Conservation (phyloP, 2,329 filamentous ascomycete species). For the Pseudogymnoascus pannorum region DNA sequence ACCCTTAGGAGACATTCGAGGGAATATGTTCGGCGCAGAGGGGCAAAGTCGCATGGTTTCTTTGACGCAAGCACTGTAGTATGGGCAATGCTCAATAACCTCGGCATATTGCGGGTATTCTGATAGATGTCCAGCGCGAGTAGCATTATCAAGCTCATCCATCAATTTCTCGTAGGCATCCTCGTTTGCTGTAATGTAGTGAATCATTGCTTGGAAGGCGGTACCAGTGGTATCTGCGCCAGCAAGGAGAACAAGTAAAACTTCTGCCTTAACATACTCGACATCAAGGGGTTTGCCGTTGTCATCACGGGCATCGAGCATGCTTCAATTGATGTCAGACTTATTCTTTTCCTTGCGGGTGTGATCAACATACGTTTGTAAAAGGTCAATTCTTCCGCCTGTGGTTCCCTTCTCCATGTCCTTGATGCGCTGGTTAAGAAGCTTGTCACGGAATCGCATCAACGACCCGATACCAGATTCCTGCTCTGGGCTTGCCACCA, state of each 20-base stretch:
- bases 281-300: conserved; percentile 20
- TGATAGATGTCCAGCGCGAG: conserved; percentile 27
- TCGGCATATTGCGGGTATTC: conserved; percentile 37
- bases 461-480: conserved; percentile 46
- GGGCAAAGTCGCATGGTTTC: conserved; percentile 45
- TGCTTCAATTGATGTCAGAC: conserved; percentile 15
- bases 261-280: conserved; percentile 21
- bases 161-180: conserved; percentile 40
- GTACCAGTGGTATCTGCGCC: conserved; percentile 47
- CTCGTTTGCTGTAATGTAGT: conserved; percentile 34
- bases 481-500: conserved; percentile 46
- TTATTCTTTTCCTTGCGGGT: conserved; percentile 11
- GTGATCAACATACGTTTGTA: conserved; percentile 38
- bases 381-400: conserved; percentile 40
- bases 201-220: conserved; percentile 41
- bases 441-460: conserved; percentile 50
- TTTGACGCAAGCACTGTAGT: conserved; percentile 43
- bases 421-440: conserved; percentile 41
- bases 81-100: conserved; percentile 36
- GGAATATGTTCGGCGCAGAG: conserved; percentile 44
- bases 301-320: conserved; percentile 31
- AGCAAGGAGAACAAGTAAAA: conserved; percentile 33
- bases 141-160: conserved; percentile 37
- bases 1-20: conserved; percentile 34
- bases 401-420: conserved; percentile 41